These are phyloP conservation scores for Rubus idaeus DNA, from an alignment of 306 rosid species.

Conservation along the genomic window DNA sequence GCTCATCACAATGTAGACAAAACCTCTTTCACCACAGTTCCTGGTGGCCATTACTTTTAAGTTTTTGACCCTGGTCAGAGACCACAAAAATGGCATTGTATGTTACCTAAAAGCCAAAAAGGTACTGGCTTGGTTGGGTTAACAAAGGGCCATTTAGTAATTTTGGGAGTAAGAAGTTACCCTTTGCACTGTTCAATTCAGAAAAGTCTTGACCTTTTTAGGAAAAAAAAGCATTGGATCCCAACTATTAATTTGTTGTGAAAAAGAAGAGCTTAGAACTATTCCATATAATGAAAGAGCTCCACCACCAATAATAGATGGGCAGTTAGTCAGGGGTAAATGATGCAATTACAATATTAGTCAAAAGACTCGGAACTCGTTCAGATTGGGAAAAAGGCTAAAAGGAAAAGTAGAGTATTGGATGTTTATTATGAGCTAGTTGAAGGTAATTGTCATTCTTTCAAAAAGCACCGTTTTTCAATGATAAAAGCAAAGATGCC, in stretches of 20 bases:
- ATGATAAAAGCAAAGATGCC: conserved; percentile 16
- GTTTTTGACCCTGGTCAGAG: neutral
- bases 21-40: neutral
- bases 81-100: neutral
- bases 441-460: neutral
- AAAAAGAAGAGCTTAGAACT: conserved; percentile 20
- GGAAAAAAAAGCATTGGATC: conserved; percentile 30
- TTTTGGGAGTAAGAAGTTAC: neutral
- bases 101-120: neutral
- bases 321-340: conserved; percentile 27
- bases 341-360: conserved; percentile 20
- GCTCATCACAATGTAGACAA: conserved; percentile 13
- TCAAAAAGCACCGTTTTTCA: neutral
- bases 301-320: conserved; percentile 28
- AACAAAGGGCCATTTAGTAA: conserved; percentile 29
- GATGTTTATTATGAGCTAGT: neutral
- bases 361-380: conserved; percentile 16
- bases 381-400: conserved; percentile 8
- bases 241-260: conserved; percentile 38
- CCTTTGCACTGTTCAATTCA: neutral
- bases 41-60: conserved; percentile 30
- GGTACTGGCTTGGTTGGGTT: neutral
- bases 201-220: conserved; percentile 6
- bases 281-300: conserved; percentile 18
- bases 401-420: conserved; percentile 1